These are phyloP conservation scores for Haberlea rhodopensis DNA, from an alignment of 257 asterid species.

Conservation along the genomic window DNA sequence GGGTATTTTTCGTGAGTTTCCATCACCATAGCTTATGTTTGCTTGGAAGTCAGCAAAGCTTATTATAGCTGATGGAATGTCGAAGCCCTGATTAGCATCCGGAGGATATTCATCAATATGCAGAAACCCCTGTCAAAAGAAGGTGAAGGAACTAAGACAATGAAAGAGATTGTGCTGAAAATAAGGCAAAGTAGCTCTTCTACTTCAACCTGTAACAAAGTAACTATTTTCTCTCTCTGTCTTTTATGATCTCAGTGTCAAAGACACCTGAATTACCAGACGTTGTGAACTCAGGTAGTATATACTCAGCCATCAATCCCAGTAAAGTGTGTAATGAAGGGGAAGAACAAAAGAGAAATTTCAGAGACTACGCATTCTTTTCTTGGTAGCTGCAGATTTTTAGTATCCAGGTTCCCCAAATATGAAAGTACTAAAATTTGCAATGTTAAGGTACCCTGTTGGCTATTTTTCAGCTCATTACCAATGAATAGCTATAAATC, in stretches of 20 bases:
- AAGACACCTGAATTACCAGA: neutral
- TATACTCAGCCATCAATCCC: too few relatives aligned
- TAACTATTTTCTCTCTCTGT: neutral
- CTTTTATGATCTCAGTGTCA: neutral
- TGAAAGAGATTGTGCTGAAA: too few relatives aligned
- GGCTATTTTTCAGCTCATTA: neutral
- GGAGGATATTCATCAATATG: conserved; percentile 98
- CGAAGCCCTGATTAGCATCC: conserved; percentile 99
- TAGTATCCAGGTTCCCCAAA: neutral
- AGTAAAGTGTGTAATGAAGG: too few relatives aligned
- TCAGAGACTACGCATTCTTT: conserved; percentile 10
- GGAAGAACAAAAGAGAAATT: neutral
- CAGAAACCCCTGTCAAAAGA: conserved; percentile 78
- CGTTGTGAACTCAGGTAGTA: too few relatives aligned
- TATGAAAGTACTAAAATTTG: neutral
- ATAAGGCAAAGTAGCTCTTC: neutral
- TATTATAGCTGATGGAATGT: conserved; percentile 88
- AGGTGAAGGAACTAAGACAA: too few relatives aligned
- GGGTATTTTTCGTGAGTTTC: conserved; percentile 44
- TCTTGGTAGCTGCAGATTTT: conserved; percentile 3
- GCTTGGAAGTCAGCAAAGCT: conserved; percentile 59
- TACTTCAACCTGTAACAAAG: neutral
- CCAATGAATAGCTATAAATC: conserved; percentile 14
- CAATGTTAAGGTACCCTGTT: neutral
- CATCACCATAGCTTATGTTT: conserved; percentile 52